These are phyloP conservation scores for Sugiyamaella castrensis DNA, from an alignment of 1,139 yeast genomes.

Conservation along the genomic window DNA sequence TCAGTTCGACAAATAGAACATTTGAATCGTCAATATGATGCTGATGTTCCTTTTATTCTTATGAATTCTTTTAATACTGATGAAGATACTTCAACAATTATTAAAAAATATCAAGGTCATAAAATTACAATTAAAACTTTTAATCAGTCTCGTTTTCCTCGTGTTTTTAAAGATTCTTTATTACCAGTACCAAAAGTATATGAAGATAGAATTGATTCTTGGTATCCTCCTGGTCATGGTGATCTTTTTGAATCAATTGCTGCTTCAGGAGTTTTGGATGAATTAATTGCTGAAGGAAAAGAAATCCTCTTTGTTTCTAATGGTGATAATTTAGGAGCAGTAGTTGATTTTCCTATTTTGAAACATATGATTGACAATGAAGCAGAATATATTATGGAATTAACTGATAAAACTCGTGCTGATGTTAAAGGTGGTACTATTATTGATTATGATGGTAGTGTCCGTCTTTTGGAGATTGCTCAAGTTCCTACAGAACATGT, in stretches of 20 bases:
- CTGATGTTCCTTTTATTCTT: slow-evolving; percentile 91
- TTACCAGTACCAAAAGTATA: slow-evolving; percentile 84
- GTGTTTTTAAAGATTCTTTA: slow-evolving; percentile 90
- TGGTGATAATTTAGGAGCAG: slow-evolving; percentile 98
- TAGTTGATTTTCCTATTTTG: slow-evolving; percentile 87
- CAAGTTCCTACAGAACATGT: slow-evolving; percentile 99
- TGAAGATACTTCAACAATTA: slow-evolving; percentile 90
- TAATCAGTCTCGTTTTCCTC: slow-evolving; percentile 95
- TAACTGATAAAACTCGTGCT: slow-evolving; percentile 97
- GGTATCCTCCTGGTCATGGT: slow-evolving; percentile 99
- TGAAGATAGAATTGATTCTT: slow-evolving; percentile 73
- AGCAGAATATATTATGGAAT: slow-evolving; percentile 95
- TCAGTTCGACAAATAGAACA: slow-evolving; percentile 96
- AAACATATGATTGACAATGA: slow-evolving; percentile 90
- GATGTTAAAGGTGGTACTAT: slow-evolving; percentile 99
- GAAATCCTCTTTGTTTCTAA: slow-evolving; percentile 93
- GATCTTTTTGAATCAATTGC: slow-evolving; percentile 90
- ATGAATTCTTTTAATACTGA: slow-evolving; percentile 99
- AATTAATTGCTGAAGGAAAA: slow-evolving; percentile 87
- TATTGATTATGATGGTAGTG: slow-evolving; percentile 92
- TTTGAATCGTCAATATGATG: slow-evolving; percentile 83
- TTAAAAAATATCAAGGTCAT: slow-evolving; percentile 95
- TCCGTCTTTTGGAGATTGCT: slow-evolving; percentile 92
- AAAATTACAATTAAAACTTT: slow-evolving; percentile 93
- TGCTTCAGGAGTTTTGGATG: slow-evolving; percentile 88